A percentile compares a stretch with the other conserved stretches of the same genome.
Conservation (phyloP, 495 filamentous ascomycete genomes). For the Penicillium canariense region DNA sequence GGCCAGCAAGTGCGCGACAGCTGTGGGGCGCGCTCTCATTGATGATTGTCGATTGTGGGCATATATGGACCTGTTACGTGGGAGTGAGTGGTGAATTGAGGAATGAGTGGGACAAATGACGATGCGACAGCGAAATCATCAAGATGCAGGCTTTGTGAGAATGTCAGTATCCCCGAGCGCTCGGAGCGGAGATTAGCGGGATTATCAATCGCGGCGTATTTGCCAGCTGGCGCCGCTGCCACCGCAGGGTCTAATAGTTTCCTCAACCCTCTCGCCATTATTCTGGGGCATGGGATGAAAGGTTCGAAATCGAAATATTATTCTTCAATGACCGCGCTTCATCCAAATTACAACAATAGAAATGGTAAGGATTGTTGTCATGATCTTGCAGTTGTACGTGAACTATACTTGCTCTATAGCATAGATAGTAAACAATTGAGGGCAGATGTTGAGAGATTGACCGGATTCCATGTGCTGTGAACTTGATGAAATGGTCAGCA, state of each 20-base stretch:
- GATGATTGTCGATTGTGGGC: background rate
- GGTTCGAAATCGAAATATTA: too few species aligned
- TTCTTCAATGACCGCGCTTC: too few species aligned
- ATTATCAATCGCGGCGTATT: slow-evolving; percentile 11
- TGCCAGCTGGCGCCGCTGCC: background rate
- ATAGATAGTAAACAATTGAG: too few species aligned
- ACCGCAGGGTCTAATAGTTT: too few species aligned
- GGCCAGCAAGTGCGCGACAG: slow-evolving; percentile 14
- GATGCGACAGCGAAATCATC: background rate
- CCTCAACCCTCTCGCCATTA: background rate
- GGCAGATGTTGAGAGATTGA: too few species aligned
- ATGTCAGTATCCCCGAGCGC: slow-evolving; percentile 7
- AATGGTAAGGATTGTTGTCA: too few species aligned
- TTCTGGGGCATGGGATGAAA: background rate
- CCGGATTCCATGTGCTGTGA: too few species aligned
- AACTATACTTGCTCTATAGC: too few species aligned
- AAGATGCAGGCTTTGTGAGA: background rate
- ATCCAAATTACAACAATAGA: too few species aligned
- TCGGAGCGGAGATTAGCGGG: slow-evolving; percentile 16
- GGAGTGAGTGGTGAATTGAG: background rate
- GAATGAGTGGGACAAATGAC: background rate
- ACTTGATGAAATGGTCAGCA: too few species aligned
- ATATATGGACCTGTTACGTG: background rate
- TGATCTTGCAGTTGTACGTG: too few species aligned
- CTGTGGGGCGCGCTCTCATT: slow-evolving; percentile 9